Percentiles rank a stretch among this genome's conserved stretches.
Evolutionary conservation across 2,329 filamentous ascomycete species (phyloP).

Genomic region (Pestalotiopsis sp.): DNA sequence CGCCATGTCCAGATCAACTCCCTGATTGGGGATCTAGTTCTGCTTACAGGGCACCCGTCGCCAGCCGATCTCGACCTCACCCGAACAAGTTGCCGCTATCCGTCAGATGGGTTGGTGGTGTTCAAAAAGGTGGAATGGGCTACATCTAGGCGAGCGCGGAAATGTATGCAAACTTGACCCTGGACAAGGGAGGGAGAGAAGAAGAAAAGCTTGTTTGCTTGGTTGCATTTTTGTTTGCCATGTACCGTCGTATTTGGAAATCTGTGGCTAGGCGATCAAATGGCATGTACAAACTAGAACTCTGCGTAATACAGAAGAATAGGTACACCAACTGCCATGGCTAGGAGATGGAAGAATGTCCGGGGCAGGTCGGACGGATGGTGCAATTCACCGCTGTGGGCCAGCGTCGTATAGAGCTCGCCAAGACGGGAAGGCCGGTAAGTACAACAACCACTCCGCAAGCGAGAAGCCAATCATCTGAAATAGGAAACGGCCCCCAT

Average conservation of each 20-base stretch:
- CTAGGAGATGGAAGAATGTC: not conserved
- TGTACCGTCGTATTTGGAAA: not conserved
- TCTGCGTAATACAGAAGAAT: not conserved
- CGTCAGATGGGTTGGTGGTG: too few relatives aligned
- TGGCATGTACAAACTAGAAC: not conserved
- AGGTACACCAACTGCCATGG: not conserved
- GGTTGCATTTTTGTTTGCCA: not conserved
- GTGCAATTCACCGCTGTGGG: not conserved
- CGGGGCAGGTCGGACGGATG: not conserved
- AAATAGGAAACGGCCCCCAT: not conserved
- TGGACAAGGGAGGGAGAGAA: too few relatives aligned
- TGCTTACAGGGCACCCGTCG: too few relatives aligned
- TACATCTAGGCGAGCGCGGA: too few relatives aligned
- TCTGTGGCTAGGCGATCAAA: not conserved
- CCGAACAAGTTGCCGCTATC: too few relatives aligned
- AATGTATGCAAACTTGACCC: too few relatives aligned
- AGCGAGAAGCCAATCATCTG: not conserved
- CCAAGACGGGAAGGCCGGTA: not conserved
- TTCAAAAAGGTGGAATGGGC: too few relatives aligned
- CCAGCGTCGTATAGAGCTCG: not conserved
- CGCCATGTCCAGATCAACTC: too few relatives aligned
- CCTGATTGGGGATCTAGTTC: too few relatives aligned
- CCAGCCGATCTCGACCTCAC: too few relatives aligned
- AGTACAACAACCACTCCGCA: not conserved
- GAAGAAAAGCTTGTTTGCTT: not conserved